These are phyloP conservation scores for Paraconiothyrium sp. DNA, from an alignment of 2,329 filamentous ascomycete genomes.

Conservation along the genomic window DNA sequence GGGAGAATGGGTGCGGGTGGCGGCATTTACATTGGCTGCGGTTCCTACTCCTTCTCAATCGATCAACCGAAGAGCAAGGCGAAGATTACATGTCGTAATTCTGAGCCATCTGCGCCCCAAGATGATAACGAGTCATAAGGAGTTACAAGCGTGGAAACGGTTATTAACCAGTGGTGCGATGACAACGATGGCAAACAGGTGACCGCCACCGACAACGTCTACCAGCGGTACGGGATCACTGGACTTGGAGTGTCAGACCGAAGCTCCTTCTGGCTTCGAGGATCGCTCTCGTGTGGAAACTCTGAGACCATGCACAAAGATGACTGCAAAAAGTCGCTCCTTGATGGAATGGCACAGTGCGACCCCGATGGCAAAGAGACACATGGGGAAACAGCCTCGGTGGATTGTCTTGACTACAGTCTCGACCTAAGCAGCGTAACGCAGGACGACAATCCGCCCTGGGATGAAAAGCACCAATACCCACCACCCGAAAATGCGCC, in stretches of 20 bases:
- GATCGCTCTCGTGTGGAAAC: background rate
- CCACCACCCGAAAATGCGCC: conserved; percentile 10
- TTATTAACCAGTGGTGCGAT: conserved; percentile 15
- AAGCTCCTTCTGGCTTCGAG: conserved; percentile 18
- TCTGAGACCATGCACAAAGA: background rate
- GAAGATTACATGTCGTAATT: conserved; percentile 11
- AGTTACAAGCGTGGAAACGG: conserved; percentile 13
- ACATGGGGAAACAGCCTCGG: conserved; percentile 15
- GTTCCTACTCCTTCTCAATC: conserved; percentile 9
- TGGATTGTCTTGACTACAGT: conserved; percentile 13
- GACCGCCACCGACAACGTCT: background rate
- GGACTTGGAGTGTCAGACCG: conserved; percentile 10
- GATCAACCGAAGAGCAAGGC: conserved; percentile 10
- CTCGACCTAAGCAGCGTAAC: conserved; percentile 18
- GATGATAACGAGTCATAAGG: conserved; percentile 14
- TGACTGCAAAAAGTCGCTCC: conserved; percentile 13
- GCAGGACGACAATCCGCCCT: conserved; percentile 15
- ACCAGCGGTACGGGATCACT: conserved; percentile 13
- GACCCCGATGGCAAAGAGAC: conserved; percentile 7
- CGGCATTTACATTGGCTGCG: conserved; percentile 12
- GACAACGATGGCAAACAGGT: conserved; percentile 4
- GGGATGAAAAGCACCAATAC: conserved; percentile 12
- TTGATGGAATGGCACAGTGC: conserved; percentile 16
- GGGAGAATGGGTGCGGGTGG: conserved; percentile 12
- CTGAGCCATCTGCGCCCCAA: conserved; percentile 16